Evolutionary conservation across 345 rosid species (phyloP), one percentile per base, ranked within the genome.

Genomic region (Brassica rapa): DNA sequence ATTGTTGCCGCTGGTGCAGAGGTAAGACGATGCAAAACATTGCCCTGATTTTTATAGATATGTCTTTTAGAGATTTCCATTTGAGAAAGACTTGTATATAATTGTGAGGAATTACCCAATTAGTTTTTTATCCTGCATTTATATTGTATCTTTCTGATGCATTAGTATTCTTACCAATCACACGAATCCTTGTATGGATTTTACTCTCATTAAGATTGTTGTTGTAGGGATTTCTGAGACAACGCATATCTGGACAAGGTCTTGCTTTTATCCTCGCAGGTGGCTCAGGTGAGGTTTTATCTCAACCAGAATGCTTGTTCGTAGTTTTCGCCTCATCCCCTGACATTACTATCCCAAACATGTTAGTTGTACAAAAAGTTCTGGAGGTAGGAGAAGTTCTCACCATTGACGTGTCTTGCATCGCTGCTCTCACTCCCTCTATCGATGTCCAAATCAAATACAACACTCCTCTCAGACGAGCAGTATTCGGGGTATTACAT

Each of bases 251-350:
- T 30, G 99, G 99, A 49, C 96, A 90, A 85, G 99, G 99, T 71
- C 96, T 95, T 81, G 98, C 96, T 57, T 95, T 95, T 77, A 87
- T 95, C 73, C 77, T 90, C 66, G 99, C 93, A 2, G 94, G 99
- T 80, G 99, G 99, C 86, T 88, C 99, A 79, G 98, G 99, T 95
- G 27, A 70, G 72, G 37, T 32, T 75, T 62, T 14, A 5, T 80
- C 53, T 24, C 75, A 53, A 39, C 64, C 21, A 35, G 12, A 41
- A 19, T 14, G 5, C 0, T 59, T 39, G 46, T 39, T 9, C 46
- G 12, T 39, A 39, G 46, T 39, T 39, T 3, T 39, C 12, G 53
- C 33, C 25, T 15, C 27, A 3, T 27, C 12, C 24, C 62, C 59
- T 73, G 61, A 75, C 51, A 82, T 70, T 83, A 86, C 30, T 24